phyloP scores from a whole-genome alignment of 306 rosid genomes.

The Sicyos baderoa region DNA sequence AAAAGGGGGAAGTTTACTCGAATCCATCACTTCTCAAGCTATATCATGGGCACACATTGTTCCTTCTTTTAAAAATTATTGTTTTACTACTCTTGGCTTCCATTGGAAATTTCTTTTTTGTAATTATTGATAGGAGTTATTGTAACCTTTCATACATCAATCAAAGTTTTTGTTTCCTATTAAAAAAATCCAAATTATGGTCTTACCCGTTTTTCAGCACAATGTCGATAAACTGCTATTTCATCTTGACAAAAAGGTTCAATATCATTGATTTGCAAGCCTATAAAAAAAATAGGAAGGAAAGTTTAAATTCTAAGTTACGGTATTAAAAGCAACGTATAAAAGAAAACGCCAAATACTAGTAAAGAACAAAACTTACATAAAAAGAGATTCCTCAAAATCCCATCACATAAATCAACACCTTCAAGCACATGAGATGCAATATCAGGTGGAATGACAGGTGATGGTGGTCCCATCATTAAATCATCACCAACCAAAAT shows the following conservation, averaged over 20 bases:
- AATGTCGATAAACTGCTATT: slow-evolving; percentile 65
- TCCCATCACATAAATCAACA: slow-evolving; percentile 78
- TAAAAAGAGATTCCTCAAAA: slow-evolving; percentile 68
- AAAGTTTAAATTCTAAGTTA: not conserved
- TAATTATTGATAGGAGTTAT: too few species aligned
- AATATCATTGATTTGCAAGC: slow-evolving; percentile 88
- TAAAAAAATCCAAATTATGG: not conserved
- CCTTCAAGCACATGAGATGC: slow-evolving; percentile 93
- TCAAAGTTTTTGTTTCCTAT: too few species aligned
- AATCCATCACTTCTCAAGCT: too few species aligned
- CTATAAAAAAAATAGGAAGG: slow-evolving; percentile 26
- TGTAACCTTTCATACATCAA: too few species aligned
- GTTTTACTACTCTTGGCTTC: too few species aligned
- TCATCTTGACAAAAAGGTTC: slow-evolving; percentile 98
- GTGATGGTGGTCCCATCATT: slow-evolving; percentile 90
- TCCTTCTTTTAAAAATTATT: too few species aligned
- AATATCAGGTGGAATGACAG: slow-evolving; percentile 77
- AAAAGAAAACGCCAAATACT: not conserved
- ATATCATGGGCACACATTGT: too few species aligned
- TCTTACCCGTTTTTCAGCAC: slow-evolving; percentile 80
- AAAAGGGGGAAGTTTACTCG: too few species aligned
- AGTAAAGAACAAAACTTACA: slow-evolving; percentile 39
- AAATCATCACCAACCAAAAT: slow-evolving; percentile 92
- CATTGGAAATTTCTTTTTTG: too few species aligned
- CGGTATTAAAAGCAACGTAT: not conserved